Percentiles rank a stretch among this genome's conserved stretches.
phyloP scores from a whole-genome alignment of 495 filamentous ascomycete species.

The Annulohypoxylon moriforme region DNA sequence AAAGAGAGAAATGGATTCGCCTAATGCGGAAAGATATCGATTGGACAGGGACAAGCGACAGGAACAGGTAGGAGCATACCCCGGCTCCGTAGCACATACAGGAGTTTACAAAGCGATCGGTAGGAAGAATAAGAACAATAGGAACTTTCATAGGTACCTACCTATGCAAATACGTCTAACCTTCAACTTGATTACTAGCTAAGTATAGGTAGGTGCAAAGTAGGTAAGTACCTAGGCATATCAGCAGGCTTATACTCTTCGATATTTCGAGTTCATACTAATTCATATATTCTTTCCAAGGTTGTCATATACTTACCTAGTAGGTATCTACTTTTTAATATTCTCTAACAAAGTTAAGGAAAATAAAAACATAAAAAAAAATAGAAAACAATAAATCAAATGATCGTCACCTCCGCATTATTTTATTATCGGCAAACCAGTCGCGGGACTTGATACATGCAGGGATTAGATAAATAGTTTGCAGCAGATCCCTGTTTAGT shows the following conservation, averaged over 20 bases:
- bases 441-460: constrained; percentile 39
- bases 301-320: no score
- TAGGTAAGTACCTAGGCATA: constrained; percentile 3
- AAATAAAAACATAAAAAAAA: not conserved
- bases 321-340: not conserved
- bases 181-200: not conserved
- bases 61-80: constrained; percentile 35
- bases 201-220: not conserved
- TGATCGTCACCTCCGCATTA: constrained; percentile 29
- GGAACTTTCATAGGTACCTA: no score
- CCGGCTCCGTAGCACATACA: not conserved
- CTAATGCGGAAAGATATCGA: constrained; percentile 29
- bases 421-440: constrained; percentile 33
- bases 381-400: not conserved
- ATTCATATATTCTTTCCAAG: not conserved
- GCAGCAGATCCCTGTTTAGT: constrained; percentile 37
- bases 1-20: constrained; percentile 29
- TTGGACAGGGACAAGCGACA: constrained; percentile 30
- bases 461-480: constrained; percentile 43
- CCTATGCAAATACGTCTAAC: not conserved
- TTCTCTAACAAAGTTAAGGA: not conserved
- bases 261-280: no score
- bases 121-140: not conserved
- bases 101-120: constrained; percentile 1
- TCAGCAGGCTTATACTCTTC: no score